A percentile compares a stretch with the other conserved stretches of the same genome.
These are phyloP conservation scores for Leccinum ponderosum DNA, from an alignment of 1,284 basidiomycete species.

Conservation along the genomic window DNA sequence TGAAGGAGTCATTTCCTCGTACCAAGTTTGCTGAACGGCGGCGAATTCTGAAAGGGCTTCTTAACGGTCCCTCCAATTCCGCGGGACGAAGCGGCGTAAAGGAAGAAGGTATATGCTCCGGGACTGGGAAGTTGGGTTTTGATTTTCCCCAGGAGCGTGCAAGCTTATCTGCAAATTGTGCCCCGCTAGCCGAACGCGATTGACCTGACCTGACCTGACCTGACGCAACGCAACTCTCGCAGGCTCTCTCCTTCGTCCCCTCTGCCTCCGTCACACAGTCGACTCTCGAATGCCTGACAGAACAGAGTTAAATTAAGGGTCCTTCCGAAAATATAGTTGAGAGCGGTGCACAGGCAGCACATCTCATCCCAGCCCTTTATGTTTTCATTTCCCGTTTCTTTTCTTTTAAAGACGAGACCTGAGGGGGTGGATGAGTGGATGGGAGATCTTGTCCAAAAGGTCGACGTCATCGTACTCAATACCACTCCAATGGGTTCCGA, in stretches of 20 bases:
- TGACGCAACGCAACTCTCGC: neutral
- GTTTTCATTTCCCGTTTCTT: neutral
- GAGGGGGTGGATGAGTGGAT: neutral
- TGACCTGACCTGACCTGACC: neutral
- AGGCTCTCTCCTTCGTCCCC: neutral
- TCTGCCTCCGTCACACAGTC: neutral
- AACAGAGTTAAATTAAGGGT: neutral
- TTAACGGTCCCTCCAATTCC: neutral
- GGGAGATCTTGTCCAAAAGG: neutral
- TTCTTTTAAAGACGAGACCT: neutral
- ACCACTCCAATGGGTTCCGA: neutral
- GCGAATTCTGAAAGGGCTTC: neutral
- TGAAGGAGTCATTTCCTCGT: neutral
- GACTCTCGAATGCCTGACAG: neutral
- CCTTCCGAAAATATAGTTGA: neutral
- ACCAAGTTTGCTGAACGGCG: neutral
- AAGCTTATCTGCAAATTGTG: neutral
- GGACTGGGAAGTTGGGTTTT: neutral
- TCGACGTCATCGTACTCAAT: neutral
- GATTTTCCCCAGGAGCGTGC: neutral
- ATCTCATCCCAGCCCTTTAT: neutral
- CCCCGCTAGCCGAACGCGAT: neutral
- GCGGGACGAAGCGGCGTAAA: neutral
- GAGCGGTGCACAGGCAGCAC: neutral
- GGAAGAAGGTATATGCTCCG: neutral